Conservation (phyloP, 1,139 yeast genomes). For the Zygosaccharomyces sapae region DNA sequence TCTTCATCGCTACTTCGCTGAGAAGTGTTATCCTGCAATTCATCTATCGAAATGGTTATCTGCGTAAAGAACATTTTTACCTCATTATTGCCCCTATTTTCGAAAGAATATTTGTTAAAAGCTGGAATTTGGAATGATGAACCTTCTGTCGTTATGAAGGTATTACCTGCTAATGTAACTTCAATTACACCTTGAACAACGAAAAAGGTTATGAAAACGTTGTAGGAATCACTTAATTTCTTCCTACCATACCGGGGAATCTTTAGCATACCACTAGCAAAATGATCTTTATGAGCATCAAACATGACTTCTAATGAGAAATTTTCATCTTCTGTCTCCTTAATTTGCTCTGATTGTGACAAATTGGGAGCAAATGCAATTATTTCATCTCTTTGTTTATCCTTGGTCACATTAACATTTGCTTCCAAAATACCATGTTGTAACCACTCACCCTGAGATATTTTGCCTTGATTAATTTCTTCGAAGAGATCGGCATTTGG, state of each 20-base stretch:
- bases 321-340: slow-evolving; percentile 49
- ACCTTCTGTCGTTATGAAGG: slow-evolving; percentile 64
- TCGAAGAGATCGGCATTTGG: slow-evolving; percentile 23
- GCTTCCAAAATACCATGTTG: slow-evolving; percentile 50
- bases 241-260: slow-evolving; percentile 65
- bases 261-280: slow-evolving; percentile 74
- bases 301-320: slow-evolving; percentile 65
- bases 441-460: slow-evolving; percentile 56
- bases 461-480: slow-evolving; percentile 35
- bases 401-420: slow-evolving; percentile 50
- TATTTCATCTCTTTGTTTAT: slow-evolving; percentile 42
- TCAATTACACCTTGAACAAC: slow-evolving; percentile 69
- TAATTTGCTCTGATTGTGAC: slow-evolving; percentile 44
- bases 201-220: slow-evolving; percentile 68
- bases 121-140: slow-evolving; percentile 81
- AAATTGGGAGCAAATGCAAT: slow-evolving; percentile 73
- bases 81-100: slow-evolving; percentile 52
- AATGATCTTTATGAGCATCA: slow-evolving; percentile 58
- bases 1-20: slow-evolving; percentile 23
- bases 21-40: slow-evolving; percentile 11
- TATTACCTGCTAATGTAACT: slow-evolving; percentile 56
- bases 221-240: slow-evolving; percentile 58
- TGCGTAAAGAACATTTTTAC: slow-evolving; percentile 77
- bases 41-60: slow-evolving; percentile 40
- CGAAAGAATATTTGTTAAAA: slow-evolving; percentile 64